Base-by-base conservation (phyloP, 2,329 filamentous ascomycete genomes). In the Apiospora marii region DNA sequence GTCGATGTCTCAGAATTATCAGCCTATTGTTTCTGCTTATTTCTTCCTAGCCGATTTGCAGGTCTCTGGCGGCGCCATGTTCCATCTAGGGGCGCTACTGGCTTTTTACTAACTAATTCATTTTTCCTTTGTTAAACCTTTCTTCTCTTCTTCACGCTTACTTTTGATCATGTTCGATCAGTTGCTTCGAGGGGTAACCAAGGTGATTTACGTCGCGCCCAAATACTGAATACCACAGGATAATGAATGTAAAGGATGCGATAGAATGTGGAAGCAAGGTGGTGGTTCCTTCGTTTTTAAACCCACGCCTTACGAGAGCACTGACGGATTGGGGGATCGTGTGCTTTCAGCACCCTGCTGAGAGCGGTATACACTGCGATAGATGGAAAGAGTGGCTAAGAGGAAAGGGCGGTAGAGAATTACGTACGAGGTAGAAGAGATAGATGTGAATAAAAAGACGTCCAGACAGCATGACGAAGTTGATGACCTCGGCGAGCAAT, bases 111-210 rank as follows among this genome's bases (percentile, higher is more conserved):
- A 64, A 22, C 37, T 64, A 24, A 64, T 19, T 19, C 5, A n/a
- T 24, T 24, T n/a, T 61, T 61, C 30, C 6, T 64, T 64, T 64
- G 49, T 51, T 24, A n/a, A 27, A 14, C 30, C 10, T 61, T 22
- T 61, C 19, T 37, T 30, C 16, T 58, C 51, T 41, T 41, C 14
- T 10, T 37, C 14, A 64, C 13, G 34, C 41, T 64, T 41, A 64
- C 30, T n/a, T 64, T 41, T 64, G 24, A 64, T 64, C 30, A 13
- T 61, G 53, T 37, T 41, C 10, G 53, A 61, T 61, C 53, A 41
- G 30, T 12, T n/a, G n/a, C 19, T n/a, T 19, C 10, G 8, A 19
- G 3, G 30, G 5, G 10, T 37, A 61, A 5, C 19, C 3, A 37
- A 37, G 16, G 30, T 37, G 3, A 37, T 37, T 7, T 41, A 30